phyloP scores from a whole-genome alignment of 257 asterid species.

The Plantago elongata region DNA sequence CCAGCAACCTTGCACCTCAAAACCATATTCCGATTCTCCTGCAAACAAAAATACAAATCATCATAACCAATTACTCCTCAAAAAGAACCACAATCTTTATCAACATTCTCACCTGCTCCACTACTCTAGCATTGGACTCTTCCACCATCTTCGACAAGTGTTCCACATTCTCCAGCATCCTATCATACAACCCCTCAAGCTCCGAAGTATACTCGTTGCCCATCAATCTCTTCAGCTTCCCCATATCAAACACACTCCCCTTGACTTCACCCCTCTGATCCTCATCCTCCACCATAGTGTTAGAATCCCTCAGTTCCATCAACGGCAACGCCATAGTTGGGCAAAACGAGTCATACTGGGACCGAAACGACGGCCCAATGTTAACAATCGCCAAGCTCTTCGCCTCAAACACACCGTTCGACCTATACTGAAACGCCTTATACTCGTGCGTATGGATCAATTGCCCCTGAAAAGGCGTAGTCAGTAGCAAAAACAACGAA shows the following conservation, averaged over 20 bases:
- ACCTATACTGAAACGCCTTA: constrained; percentile 53
- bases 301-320: constrained; percentile 44
- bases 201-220: constrained; percentile 53
- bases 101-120: constrained; percentile 57
- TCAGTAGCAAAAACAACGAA: constrained; percentile 61
- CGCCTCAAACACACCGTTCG: constrained; percentile 44
- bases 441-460: constrained; percentile 79
- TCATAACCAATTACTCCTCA: neutral
- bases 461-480: constrained; percentile 79
- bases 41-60: constrained; percentile 19
- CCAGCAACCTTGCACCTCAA: constrained; percentile 84
- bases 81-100: neutral
- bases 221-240: constrained; percentile 55
- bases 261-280: constrained; percentile 47
- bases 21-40: constrained; percentile 73
- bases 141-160: constrained; percentile 63
- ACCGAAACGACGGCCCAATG: constrained; percentile 78
- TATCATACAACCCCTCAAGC: constrained; percentile 69
- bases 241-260: constrained; percentile 63
- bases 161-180: constrained; percentile 73
- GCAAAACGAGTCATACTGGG: constrained; percentile 65
- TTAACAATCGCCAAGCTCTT: constrained; percentile 57
- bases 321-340: constrained; percentile 63
- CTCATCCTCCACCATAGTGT: constrained; percentile 73
- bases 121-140: constrained; percentile 56